Base-by-base conservation (phyloP, 768 basidiomycete species). In the Suillus tomentosus region DNA sequence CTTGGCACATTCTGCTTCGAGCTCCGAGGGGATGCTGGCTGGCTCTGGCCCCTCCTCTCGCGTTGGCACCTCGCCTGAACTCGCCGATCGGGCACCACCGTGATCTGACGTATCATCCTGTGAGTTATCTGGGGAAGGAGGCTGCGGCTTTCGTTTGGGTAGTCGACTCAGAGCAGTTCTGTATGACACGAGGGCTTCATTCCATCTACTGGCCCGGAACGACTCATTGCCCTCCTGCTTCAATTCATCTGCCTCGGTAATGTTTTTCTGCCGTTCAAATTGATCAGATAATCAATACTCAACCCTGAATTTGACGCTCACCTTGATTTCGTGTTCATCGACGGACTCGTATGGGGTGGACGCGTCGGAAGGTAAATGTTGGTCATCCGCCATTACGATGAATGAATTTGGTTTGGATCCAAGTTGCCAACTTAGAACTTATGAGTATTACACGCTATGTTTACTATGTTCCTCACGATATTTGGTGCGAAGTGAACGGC, bases 141-240 rank as follows among this genome's bases (percentile, higher is more conserved):
- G 65, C n/a, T 65, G 60, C 27, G 68, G 65, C 64, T 64, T 72
- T 63, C 80, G 79, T 65, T 79, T 82, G 11, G 92, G 94, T 59
- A 96, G 76, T 57, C 78, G 80, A 39, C 81, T 81, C n/a, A 96
- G 79, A 3, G 84, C 95, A 45, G 85, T 78, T 64, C 81, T 82
- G 74, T 97, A 97, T 3, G 85, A 77, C 17, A 79, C 82, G 13
- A 94, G 78, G 5, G 95, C 94, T 66, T 88, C 85, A 34, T 82
- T 80, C 88, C 91, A 93, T 65, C 81, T 77, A 45, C 81, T 76
- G 22, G 83, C 76, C 55, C 86, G 87, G 76, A 94, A 96, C 65
- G 80, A 77, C 3, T 83, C 82, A 66, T 95, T 96, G 19, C 94
- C 95, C 70, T 89, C 84, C 9, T 77, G 75, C 75, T 96, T 97